Evolutionary conservation across 352 stramenopile species (phyloP).

Genomic region (Hyphochytrium catenoides): DNA sequence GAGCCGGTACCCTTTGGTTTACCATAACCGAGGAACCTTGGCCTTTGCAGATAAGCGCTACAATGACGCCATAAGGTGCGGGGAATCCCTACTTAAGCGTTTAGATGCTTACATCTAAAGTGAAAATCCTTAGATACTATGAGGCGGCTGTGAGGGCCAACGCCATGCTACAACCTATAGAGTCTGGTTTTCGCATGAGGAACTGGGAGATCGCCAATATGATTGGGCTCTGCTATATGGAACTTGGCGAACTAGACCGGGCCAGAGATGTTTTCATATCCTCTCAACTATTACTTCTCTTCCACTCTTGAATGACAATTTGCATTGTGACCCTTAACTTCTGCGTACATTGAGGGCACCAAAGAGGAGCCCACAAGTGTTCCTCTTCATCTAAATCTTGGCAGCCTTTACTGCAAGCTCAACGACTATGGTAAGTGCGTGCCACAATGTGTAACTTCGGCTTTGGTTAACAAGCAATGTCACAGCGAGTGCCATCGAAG

Average conservation of each 20-base stretch:
- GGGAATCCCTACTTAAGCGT: not conserved
- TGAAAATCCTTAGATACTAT: slow-evolving; percentile 8
- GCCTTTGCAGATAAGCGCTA: no score
- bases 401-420: no score
- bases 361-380: no score
- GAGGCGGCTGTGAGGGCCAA: slow-evolving; percentile 14
- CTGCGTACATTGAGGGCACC: no score
- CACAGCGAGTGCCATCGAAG: no score
- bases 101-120: slow-evolving; percentile 3
- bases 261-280: slow-evolving; percentile 14
- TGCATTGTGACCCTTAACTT: no score
- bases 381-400: no score
- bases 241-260: slow-evolving; percentile 10
- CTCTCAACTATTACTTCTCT: no score
- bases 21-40: slow-evolving; percentile 7
- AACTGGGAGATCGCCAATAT: slow-evolving; percentile 23
- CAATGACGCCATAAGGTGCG: slow-evolving; percentile 2
- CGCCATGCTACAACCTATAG: slow-evolving; percentile 16
- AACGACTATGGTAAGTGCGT: no score
- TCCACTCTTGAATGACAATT: no score
- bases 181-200: slow-evolving; percentile 11
- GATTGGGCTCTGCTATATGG: slow-evolving; percentile 13
- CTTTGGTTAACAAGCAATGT: no score
- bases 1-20: slow-evolving; percentile 5
- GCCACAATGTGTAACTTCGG: no score